Conservation (phyloP, 306 rosid species). For the Inga leiocalycina region DNA sequence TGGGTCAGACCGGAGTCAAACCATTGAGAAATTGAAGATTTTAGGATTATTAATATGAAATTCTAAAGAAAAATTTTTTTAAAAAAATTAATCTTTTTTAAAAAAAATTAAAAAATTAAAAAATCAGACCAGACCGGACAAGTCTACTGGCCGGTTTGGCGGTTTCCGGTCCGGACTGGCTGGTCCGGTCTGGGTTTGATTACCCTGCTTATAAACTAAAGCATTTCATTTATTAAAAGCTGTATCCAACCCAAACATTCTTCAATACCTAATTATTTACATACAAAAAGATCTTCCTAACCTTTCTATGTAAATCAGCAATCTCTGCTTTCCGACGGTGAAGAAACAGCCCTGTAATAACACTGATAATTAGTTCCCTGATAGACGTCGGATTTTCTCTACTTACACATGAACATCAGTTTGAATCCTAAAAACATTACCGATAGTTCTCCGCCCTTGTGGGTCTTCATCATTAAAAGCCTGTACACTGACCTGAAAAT, state of each 20-base stretch:
- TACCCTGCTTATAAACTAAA: conserved; percentile 15
- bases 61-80: too few relatives aligned
- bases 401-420: conserved; percentile 17
- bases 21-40: too few relatives aligned
- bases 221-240: conserved; percentile 16
- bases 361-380: conserved; percentile 34
- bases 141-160: too few relatives aligned
- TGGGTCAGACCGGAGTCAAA: too few relatives aligned
- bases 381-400: conserved; percentile 19
- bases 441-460: conserved; percentile 91
- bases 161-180: too few relatives aligned
- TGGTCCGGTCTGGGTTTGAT: too few relatives aligned
- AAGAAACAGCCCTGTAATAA: conserved; percentile 83
- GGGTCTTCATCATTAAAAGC: conserved; percentile 97
- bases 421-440: conserved; percentile 47
- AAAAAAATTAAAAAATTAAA: too few relatives aligned
- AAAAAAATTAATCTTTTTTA: too few relatives aligned
- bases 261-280: conserved; percentile 10
- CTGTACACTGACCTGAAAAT: conserved; percentile 88
- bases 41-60: too few relatives aligned
- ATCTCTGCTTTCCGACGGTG: conserved; percentile 85
- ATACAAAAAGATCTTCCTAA: conserved; percentile 38
- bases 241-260: conserved; percentile 16
- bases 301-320: conserved; percentile 65
- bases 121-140: too few relatives aligned